Evolutionary conservation across 2,329 filamentous ascomycete species (phyloP).

Genomic region (Microdochium paspali): DNA sequence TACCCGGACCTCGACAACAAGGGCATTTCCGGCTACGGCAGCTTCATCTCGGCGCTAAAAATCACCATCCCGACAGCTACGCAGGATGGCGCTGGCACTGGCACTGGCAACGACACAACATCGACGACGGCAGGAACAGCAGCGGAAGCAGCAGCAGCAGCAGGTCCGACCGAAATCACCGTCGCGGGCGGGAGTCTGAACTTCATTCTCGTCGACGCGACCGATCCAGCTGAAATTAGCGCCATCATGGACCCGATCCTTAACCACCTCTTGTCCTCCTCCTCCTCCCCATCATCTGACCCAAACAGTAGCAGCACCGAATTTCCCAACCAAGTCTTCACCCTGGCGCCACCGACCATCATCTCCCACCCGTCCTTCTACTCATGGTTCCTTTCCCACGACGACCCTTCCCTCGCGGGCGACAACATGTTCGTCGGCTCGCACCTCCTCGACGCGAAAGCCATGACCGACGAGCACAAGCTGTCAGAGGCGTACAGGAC

Average conservation of each 20-base stretch:
- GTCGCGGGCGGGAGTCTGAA: constrained; percentile 2
- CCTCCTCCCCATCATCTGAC: background rate
- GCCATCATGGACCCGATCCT: constrained; percentile 24
- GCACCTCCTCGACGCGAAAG: constrained; percentile 28
- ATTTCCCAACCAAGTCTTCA: background rate
- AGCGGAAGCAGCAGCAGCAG: too few species aligned
- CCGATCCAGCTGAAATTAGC: constrained; percentile 14
- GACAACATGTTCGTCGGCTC: constrained; percentile 28
- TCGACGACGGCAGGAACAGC: too few species aligned
- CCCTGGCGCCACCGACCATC: background rate
- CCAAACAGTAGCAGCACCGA: background rate
- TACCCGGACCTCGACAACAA: constrained; percentile 37
- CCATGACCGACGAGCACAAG: constrained; percentile 23
- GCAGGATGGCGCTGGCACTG: too few species aligned
- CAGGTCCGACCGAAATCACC: constrained; percentile 15
- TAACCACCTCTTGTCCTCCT: constrained; percentile 17
- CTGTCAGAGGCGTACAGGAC: constrained; percentile 26
- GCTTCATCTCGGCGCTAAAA: constrained; percentile 21
- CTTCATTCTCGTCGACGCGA: constrained; percentile 25
- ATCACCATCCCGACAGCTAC: constrained; percentile 26
- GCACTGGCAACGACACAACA: too few species aligned
- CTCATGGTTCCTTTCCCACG: constrained; percentile 27
- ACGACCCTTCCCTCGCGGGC: constrained; percentile 22
- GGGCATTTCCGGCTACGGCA: constrained; percentile 40
- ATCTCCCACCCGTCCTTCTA: constrained; percentile 23